phyloP scores from a whole-genome alignment of 176 grass and related monocot genomes.

The Themeda triandra region DNA sequence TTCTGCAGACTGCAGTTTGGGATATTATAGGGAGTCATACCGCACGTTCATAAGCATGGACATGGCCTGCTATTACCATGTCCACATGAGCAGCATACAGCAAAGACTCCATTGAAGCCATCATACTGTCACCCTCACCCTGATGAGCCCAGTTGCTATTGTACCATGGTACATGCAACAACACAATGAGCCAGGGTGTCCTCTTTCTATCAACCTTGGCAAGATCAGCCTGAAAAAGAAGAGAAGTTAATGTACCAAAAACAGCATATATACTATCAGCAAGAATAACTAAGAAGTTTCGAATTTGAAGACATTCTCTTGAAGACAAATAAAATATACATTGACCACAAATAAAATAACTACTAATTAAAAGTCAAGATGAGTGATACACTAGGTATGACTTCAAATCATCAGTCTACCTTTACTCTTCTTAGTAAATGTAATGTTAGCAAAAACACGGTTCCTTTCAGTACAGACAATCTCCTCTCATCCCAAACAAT shows the following conservation, averaged over 20 bases:
- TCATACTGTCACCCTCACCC: constrained; percentile 81
- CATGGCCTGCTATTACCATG: constrained; percentile 84
- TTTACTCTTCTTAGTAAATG: not conserved
- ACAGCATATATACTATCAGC: not conserved
- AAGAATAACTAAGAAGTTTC: not conserved
- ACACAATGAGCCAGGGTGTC: constrained; percentile 72
- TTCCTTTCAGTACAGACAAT: not conserved
- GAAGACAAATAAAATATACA: not conserved
- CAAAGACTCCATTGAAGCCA: constrained; percentile 72
- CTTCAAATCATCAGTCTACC: not conserved
- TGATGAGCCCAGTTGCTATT: constrained; percentile 95
- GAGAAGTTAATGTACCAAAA: not conserved
- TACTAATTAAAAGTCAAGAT: not conserved
- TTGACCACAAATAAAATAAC: not conserved
- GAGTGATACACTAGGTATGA: not conserved
- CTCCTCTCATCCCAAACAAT: not conserved
- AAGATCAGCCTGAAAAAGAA: constrained; percentile 71
- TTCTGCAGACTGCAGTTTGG: not conserved
- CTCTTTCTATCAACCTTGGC: constrained; percentile 68
- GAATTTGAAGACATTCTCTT: not conserved
- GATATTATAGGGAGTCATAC: constrained; percentile 42
- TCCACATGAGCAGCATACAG: constrained; percentile 73
- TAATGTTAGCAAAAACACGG: not conserved
- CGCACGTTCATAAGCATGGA: constrained; percentile 92
- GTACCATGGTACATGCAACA: constrained; percentile 92